These are phyloP conservation scores for Proliferodiscus dingleyae DNA, from an alignment of 2,329 filamentous ascomycete genomes.

Conservation along the genomic window DNA sequence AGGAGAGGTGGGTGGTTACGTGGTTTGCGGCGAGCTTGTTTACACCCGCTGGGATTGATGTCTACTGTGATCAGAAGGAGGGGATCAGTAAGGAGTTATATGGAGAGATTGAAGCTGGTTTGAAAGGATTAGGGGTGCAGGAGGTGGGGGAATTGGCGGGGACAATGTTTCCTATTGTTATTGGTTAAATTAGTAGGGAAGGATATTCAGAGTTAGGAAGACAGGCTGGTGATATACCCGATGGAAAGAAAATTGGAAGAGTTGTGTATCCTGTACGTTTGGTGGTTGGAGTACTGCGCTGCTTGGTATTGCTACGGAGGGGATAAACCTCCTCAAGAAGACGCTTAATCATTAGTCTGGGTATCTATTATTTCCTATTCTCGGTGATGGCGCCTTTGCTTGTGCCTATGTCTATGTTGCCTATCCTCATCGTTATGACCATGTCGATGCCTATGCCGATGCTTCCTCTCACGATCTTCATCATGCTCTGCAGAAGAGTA, in stretches of 20 bases:
- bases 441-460: slow-evolving; percentile 21
- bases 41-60: slow-evolving; percentile 74
- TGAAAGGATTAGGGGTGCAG: slow-evolving; percentile 46
- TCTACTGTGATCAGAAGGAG: slow-evolving; percentile 62
- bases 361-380: slow-evolving; percentile 8
- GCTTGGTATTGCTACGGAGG: neutral
- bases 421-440: slow-evolving; percentile 18
- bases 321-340: neutral
- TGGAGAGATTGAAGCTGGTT: slow-evolving; percentile 48
- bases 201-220: neutral
- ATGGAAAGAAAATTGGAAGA: too few species aligned
- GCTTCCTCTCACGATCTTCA: slow-evolving; percentile 18
- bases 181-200: slow-evolving; percentile 13
- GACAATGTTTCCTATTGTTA: slow-evolving; percentile 43
- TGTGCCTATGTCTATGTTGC: slow-evolving; percentile 18
- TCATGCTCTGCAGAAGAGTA: slow-evolving; percentile 9
- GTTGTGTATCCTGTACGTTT: too few species aligned
- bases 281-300: too few species aligned
- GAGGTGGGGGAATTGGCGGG: slow-evolving; percentile 50
- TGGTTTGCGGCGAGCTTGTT: slow-evolving; percentile 82
- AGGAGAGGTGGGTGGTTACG: slow-evolving; percentile 67
- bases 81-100: slow-evolving; percentile 57
- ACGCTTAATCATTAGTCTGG: neutral
- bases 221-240: neutral
- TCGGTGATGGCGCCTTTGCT: slow-evolving; percentile 18